These are phyloP conservation scores for Cynanchum wilfordii DNA, from an alignment of 257 asterid genomes.

Conservation along the genomic window DNA sequence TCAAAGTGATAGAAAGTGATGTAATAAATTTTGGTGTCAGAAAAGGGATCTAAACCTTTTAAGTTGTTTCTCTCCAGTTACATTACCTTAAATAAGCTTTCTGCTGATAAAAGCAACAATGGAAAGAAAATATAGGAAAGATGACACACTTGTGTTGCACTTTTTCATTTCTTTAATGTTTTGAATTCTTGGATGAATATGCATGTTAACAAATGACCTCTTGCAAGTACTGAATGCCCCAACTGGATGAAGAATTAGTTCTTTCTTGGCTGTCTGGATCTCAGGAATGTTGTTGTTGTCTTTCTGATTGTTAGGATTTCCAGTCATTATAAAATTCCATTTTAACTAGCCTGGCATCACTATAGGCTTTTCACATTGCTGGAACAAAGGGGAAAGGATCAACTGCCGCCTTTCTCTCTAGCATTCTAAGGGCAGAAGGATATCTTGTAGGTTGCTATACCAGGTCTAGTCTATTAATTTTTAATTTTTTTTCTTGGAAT, in stretches of 20 bases:
- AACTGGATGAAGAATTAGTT: neutral
- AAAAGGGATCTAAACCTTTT: neutral
- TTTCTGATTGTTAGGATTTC: neutral
- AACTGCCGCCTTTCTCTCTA: conserved; percentile 79
- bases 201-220: neutral
- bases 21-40: neutral
- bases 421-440: conserved; percentile 81
- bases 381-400: conserved; percentile 99
- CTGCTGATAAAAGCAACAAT: neutral
- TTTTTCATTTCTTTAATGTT: neutral
- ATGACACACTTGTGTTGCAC: neutral
- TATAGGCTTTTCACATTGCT: conserved; percentile 78
- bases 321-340: neutral
- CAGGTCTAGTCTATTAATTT: conserved; percentile 44
- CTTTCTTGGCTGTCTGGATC: neutral
- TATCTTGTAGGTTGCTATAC: conserved; percentile 91
- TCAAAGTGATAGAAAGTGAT: neutral
- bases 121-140: neutral
- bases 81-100: neutral
- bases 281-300: neutral
- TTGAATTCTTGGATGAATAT: neutral
- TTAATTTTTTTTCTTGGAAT: conserved; percentile 9
- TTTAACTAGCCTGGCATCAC: conserved; percentile 15
- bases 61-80: neutral
- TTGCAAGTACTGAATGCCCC: neutral